phyloP scores from a whole-genome alignment of 2,329 filamentous ascomycete genomes.

The Ophiostoma pallidulum region DNA sequence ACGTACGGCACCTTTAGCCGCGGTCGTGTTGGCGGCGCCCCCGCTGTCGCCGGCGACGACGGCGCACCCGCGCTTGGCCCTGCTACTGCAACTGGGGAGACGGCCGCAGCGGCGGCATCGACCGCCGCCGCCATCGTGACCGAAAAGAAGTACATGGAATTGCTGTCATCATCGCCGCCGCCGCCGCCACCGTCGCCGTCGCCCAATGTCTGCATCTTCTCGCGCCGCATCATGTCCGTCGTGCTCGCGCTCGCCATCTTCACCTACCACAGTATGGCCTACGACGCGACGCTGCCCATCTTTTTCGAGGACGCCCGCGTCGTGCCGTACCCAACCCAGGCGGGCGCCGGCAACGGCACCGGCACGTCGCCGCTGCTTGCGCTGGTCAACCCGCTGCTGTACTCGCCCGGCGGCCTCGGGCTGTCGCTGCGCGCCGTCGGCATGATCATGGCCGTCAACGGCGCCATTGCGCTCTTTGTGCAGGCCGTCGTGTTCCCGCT shows the following conservation, averaged over 20 bases:
- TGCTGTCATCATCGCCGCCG: too few relatives aligned
- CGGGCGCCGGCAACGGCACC: constrained; percentile 20
- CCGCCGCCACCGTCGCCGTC: constrained; percentile 18
- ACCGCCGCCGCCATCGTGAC: constrained; percentile 1
- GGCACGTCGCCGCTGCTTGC: too few relatives aligned
- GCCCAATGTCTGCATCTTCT: constrained; percentile 33
- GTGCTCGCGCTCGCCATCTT: constrained; percentile 80
- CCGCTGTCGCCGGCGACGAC: constrained; percentile 28
- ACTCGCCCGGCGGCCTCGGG: constrained; percentile 53
- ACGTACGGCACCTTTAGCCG: constrained; percentile 62
- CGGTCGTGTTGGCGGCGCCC: constrained; percentile 7
- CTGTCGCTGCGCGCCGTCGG: constrained; percentile 54
- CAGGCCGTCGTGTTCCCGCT: constrained; percentile 61
- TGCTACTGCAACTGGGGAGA: too few relatives aligned
- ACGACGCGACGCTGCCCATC: constrained; percentile 83
- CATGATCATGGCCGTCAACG: constrained; percentile 42
- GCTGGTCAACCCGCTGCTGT: constrained; percentile 39
- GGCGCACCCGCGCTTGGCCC: too few relatives aligned
- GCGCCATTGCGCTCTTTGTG: constrained; percentile 61
- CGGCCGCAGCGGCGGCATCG: too few relatives aligned
- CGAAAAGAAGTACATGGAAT: constrained; percentile 14
- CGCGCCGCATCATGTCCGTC: constrained; percentile 60
- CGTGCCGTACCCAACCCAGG: constrained; percentile 23
- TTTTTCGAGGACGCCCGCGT: constrained; percentile 72
- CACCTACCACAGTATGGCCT: constrained; percentile 92